Evolutionary conservation across 352 stramenopile genomes (phyloP).

Genomic region (Phytophthora chlamydospora): DNA sequence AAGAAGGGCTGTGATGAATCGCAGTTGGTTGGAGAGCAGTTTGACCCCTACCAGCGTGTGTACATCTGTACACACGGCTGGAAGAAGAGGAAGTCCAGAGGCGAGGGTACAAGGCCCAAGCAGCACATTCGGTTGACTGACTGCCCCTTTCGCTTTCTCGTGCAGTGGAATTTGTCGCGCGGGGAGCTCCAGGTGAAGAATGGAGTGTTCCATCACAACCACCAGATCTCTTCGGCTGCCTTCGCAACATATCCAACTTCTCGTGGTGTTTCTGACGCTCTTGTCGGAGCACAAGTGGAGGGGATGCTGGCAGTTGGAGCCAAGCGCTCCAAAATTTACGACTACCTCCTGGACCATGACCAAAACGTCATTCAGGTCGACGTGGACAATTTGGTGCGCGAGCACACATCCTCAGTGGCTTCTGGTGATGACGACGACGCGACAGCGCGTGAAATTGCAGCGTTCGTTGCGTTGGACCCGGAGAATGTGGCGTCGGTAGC

Average conservation of each 20-base stretch:
- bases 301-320: slow-evolving; percentile 20
- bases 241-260: slow-evolving; percentile 3
- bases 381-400: slow-evolving; percentile 23
- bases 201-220: too few species aligned
- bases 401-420: neutral
- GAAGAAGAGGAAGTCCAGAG: neutral
- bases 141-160: slow-evolving; percentile 9
- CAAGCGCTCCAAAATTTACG: slow-evolving; percentile 13
- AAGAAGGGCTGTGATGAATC: too few species aligned
- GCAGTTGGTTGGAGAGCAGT: too few species aligned
- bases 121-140: slow-evolving; percentile 3
- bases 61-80: slow-evolving; percentile 19
- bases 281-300: slow-evolving; percentile 3
- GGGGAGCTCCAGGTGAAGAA: too few species aligned
- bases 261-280: neutral
- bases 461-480: slow-evolving; percentile 1
- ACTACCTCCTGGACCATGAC: slow-evolving; percentile 21
- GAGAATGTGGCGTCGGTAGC: neutral
- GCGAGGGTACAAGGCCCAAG: neutral
- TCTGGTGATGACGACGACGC: slow-evolving; percentile 7
- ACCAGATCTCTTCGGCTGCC: neutral
- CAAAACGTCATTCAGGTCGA: slow-evolving; percentile 30
- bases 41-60: neutral
- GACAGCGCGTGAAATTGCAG: slow-evolving; percentile 4
- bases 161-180: slow-evolving; percentile 7